Base-by-base conservation (phyloP, 2,329 filamentous ascomycete species). In the Calycina marina region DNA sequence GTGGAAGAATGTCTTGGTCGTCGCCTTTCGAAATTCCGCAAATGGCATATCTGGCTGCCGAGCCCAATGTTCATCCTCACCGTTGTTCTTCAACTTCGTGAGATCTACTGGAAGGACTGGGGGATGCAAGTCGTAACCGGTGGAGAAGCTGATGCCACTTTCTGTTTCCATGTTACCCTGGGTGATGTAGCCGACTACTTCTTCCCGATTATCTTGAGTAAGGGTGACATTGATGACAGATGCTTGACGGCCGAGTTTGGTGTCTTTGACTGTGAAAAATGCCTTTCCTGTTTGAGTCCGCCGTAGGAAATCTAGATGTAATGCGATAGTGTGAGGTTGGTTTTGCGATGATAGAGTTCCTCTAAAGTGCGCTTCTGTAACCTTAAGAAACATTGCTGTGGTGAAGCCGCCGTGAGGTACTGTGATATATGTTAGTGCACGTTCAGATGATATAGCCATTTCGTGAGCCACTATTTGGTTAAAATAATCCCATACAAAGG, bases 361-460 rank as follows among this genome's bases (percentile, higher is more conserved):
- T 15, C 42, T 53, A 56, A 77, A 76, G 52, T 80, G 75, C 2
- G 57, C 61, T 6, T 57, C 55, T 14, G 70, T 70, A 12, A 73
- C 68, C 33, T 63, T 61, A 39, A 77, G 62, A 39, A 83, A 63
- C 30, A 67, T 61, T 0, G 72, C 63, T 6, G 75, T 74, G 11
- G 79, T 69, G 45, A 76, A 78, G 36, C 77, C 77, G 32, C 77
- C 77, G 51, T 83, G 74, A 4, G 77, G 76, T 9, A 82, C 77
- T 76, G 15, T 14, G 46, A 20, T 28, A 18, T n/a, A 11, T 13
- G n/a, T 26, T 32, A 34, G 18, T 20, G 14, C n/a, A n/a, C n/a
- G n/a, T n/a, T n/a, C n/a, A n/a, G n/a, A n/a, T n/a, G n/a, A n/a
- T n/a, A n/a, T n/a, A n/a, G n/a, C n/a, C n/a, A n/a, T n/a, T n/a